Evolutionary conservation across 2,329 filamentous ascomycete species (phyloP).

Genomic region (Cyphellophora europaea): DNA sequence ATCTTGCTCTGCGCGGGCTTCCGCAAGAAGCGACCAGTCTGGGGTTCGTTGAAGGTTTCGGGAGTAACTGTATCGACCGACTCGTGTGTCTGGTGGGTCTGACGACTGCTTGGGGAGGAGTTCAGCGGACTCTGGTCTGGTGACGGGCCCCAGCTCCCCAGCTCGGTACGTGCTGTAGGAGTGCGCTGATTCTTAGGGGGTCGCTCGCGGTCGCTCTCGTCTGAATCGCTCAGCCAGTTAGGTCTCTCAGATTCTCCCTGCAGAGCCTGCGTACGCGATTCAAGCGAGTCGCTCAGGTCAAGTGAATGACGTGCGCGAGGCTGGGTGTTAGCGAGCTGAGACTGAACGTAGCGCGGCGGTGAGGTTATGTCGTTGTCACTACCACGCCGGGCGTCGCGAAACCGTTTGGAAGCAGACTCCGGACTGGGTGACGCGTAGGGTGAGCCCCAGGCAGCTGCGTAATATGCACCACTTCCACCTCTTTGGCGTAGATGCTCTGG

Average conservation of each 20-base stretch:
- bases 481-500: slow-evolving; percentile 23
- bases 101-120: neutral
- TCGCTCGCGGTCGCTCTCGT: slow-evolving; percentile 61
- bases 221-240: slow-evolving; percentile 73
- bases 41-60: slow-evolving; percentile 9
- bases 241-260: slow-evolving; percentile 49
- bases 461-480: slow-evolving; percentile 44
- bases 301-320: neutral
- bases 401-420: slow-evolving; percentile 1
- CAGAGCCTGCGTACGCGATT: neutral
- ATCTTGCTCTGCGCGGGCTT: neutral
- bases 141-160: slow-evolving; percentile 11
- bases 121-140: slow-evolving; percentile 4
- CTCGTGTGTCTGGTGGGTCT: slow-evolving; percentile 8
- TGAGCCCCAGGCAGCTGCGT: slow-evolving; percentile 83
- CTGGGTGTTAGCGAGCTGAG: neutral
- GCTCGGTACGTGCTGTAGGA: slow-evolving; percentile 10
- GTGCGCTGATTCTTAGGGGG: slow-evolving; percentile 42
- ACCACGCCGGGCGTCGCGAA: neutral
- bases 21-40: too few species aligned
- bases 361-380: neutral
- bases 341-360: neutral
- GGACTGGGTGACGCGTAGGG: slow-evolving; percentile 63
- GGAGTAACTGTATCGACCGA: slow-evolving; percentile 18
- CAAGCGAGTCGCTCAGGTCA: neutral